phyloP scores from a whole-genome alignment of 805 yeast genomes.

The Candida ascalaphidarum region DNA sequence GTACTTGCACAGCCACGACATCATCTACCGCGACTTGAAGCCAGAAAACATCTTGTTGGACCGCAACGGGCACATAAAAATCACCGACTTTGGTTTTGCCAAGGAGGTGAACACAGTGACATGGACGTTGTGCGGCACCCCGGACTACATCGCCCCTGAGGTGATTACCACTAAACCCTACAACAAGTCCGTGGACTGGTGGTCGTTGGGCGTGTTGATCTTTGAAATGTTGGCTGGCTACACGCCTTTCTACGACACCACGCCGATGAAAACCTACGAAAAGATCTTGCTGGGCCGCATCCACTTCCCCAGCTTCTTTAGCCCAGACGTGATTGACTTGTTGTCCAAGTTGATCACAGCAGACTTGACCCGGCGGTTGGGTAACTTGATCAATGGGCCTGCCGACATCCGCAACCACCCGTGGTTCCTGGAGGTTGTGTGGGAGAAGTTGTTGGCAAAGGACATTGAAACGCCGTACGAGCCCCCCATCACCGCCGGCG shows the following conservation, averaged over 20 bases:
- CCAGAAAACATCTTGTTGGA: constrained; percentile 54
- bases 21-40: constrained; percentile 52
- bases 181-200: constrained; percentile 58
- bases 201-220: constrained; percentile 54
- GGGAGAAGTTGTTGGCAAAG: constrained; percentile 47
- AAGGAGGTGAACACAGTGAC: constrained; percentile 53
- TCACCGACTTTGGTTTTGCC: constrained; percentile 58
- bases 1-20: constrained; percentile 50
- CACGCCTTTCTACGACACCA: constrained; percentile 55
- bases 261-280: constrained; percentile 58
- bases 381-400: constrained; percentile 50
- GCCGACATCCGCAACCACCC: constrained; percentile 48
- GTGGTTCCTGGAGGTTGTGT: constrained; percentile 54
- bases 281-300: constrained; percentile 47
- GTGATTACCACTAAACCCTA: constrained; percentile 58
- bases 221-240: constrained; percentile 57
- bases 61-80: constrained; percentile 51
- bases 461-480: constrained; percentile 60
- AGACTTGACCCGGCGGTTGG: constrained; percentile 48
- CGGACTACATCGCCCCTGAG: constrained; percentile 59
- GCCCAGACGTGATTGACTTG: constrained; percentile 45
- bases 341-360: constrained; percentile 43
- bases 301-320: constrained; percentile 44
- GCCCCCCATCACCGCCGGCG: constrained; percentile 56
- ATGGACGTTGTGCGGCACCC: constrained; percentile 57